These are phyloP conservation scores for Phytophthora pistaciae DNA, from an alignment of 352 stramenopile genomes.

Conservation along the genomic window DNA sequence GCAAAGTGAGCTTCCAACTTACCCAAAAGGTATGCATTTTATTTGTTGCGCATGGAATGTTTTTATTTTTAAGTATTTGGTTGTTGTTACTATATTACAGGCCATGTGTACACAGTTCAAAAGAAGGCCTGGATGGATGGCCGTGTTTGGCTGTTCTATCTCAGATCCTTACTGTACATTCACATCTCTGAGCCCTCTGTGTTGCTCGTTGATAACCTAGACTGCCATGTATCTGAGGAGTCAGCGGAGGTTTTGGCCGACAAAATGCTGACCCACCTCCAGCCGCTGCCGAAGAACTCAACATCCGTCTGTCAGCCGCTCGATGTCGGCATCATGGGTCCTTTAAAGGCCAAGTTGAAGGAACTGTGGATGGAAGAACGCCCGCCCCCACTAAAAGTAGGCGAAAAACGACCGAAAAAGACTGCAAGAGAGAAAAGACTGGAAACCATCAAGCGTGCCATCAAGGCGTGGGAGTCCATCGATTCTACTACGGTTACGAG, in stretches of 20 bases:
- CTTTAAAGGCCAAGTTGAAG: slow-evolving; percentile 17
- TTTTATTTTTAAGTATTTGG: neutral
- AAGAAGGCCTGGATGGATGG: slow-evolving; percentile 24
- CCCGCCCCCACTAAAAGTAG: slow-evolving; percentile 1
- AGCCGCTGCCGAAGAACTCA: slow-evolving; percentile 17
- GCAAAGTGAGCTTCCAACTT: neutral
- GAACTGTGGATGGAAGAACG: slow-evolving; percentile 8
- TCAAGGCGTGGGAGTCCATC: slow-evolving; percentile 10
- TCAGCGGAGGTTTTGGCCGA: slow-evolving; percentile 4
- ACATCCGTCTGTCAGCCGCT: slow-evolving; percentile 33
- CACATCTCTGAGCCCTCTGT: slow-evolving; percentile 16
- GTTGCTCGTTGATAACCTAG: slow-evolving; percentile 22
- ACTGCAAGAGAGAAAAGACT: slow-evolving; percentile 12
- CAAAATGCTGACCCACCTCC: neutral
- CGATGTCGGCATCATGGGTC: slow-evolving; percentile 23
- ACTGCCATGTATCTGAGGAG: slow-evolving; percentile 13
- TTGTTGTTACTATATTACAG: slow-evolving; percentile 11
- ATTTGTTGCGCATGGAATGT: neutral
- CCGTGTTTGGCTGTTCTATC: slow-evolving; percentile 20
- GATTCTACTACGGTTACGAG: slow-evolving; percentile 5
- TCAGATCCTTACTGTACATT: slow-evolving; percentile 10
- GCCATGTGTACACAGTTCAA: slow-evolving; percentile 21
- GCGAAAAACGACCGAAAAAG: slow-evolving; percentile 7
- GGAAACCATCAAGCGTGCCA: slow-evolving; percentile 17
- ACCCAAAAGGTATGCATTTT: slow-evolving; percentile 3